Evolutionary conservation across 768 basidiomycete genomes (phyloP).

Genomic region (Psilocybe azurescens): DNA sequence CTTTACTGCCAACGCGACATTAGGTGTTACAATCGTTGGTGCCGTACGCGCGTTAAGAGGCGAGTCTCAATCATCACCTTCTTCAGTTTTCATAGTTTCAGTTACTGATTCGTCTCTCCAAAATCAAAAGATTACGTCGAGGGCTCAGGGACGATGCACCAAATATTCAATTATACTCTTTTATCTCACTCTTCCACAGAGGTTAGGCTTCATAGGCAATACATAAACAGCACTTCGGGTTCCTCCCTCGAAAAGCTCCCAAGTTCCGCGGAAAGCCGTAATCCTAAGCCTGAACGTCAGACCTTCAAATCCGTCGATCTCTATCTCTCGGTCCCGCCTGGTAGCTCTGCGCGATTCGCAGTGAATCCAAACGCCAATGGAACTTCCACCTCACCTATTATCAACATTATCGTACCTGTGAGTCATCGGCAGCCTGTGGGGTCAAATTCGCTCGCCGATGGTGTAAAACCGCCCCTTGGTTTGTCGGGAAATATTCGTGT

Average conservation of each 20-base stretch:
- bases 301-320: conserved; percentile 37
- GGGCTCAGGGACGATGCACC: conserved; percentile 41
- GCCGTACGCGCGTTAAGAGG: conserved; percentile 47
- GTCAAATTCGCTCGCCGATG: too few species aligned
- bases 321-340: conserved; percentile 28
- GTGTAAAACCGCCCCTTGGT: conserved; percentile 10
- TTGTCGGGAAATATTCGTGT: conserved; percentile 27
- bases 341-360: conserved; percentile 32
- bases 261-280: not conserved
- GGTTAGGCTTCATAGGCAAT: conserved; percentile 42
- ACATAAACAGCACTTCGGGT: conserved; percentile 42
- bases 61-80: conserved; percentile 9
- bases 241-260: not conserved
- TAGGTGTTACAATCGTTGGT: conserved; percentile 48
- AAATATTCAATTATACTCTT: conserved; percentile 52
- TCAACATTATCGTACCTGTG: conserved; percentile 37
- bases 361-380: conserved; percentile 37
- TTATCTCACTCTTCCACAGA: conserved; percentile 35
- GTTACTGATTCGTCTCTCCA: not conserved
- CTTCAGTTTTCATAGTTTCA: too few species aligned
- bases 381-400: conserved; percentile 36
- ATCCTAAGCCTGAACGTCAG: conserved; percentile 27
- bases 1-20: conserved; percentile 37
- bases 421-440: not conserved
- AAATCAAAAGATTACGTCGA: conserved; percentile 43